Conservation (phyloP, 225 moss, liverwort and hornwort genomes). For the Sphagnum tenellum region DNA sequence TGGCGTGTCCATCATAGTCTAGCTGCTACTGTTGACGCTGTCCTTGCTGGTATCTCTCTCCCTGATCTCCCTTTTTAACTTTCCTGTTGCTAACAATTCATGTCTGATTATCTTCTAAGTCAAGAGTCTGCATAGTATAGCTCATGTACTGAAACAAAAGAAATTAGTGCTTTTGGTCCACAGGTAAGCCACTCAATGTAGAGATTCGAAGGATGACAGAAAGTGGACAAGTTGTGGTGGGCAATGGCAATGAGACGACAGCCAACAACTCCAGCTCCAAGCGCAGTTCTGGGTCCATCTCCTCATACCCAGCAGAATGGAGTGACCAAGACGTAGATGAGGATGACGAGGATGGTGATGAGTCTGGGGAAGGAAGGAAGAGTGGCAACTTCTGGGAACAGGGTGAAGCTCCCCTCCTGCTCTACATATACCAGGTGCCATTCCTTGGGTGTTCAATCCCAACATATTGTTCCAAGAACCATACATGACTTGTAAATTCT, state of each 20-base stretch:
- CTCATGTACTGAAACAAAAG: too few relatives aligned
- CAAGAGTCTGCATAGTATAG: too few relatives aligned
- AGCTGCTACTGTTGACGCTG: constrained; percentile 76
- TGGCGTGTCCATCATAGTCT: constrained; percentile 91
- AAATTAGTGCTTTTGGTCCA: too few relatives aligned
- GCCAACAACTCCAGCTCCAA: constrained; percentile 22
- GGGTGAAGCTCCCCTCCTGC: constrained; percentile 53
- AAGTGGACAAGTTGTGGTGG: constrained; percentile 55
- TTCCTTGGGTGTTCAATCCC: neutral
- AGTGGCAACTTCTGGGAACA: constrained; percentile 42
- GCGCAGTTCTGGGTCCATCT: constrained; percentile 29
- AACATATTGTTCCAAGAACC: too few relatives aligned
- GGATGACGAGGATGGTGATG: constrained; percentile 35
- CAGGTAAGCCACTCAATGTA: constrained; percentile 69
- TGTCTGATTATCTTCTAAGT: too few relatives aligned
- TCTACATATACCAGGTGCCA: constrained; percentile 75
- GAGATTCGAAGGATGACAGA: constrained; percentile 81
- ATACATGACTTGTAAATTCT: too few relatives aligned
- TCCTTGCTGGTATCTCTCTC: constrained; percentile 59
- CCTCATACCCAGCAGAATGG: constrained; percentile 26
- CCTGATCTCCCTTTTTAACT: neutral
- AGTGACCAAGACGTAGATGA: constrained; percentile 53
- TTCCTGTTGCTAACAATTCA: too few relatives aligned
- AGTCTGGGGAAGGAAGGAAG: constrained; percentile 17
- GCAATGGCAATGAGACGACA: constrained; percentile 43